Evolutionary conservation across 2,329 filamentous ascomycete species (phyloP), one percentile per base, ranked within the genome.

Genomic region (Neofusicoccum sp.): DNA sequence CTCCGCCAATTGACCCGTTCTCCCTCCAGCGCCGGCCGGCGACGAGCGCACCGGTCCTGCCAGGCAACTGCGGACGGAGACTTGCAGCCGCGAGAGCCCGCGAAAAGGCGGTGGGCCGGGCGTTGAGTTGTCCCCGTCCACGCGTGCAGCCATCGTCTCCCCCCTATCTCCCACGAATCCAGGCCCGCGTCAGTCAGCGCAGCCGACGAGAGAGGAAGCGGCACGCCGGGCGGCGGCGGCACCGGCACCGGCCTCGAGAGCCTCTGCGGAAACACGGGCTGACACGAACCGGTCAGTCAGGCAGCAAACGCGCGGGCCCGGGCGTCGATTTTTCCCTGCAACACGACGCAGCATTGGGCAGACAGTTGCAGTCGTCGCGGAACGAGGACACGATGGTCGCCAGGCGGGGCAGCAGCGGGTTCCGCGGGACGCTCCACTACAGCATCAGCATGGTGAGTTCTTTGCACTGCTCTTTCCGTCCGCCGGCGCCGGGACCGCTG

Each of bases 401-500:
- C 38, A 30, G 48, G 26, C 48, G 34, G 40, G 48, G 58, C 40
- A 53, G 48, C 38, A 45, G 58, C 33, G 58, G 48, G 28, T 45
- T 38, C 40, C 8, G 38, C 12, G 45, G 38, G 45, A 31, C 41
- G 45, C 54, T 44, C 11, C 54, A 61, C 48, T 61, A 61, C 47
- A 53, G 47, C 48, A 53, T 61, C 31, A 40, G 34, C 34, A 61
- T 61, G 58, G 58, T 61, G 47, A 61, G 58, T 61, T 36, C 20
- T 12, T 16, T 24, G 54, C 31, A 33, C 11, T 44, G 12, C n/a
- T 57, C 33, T n/a, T 26, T 43, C 24, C 20, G 2, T 38, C n/a
- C n/a, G 11, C 48, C 16, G 48, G n/a, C 36, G 26, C 24, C 33
- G 24, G 20, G 51, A 56, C 43, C 36, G 51, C 51, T 30, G 36